These are phyloP conservation scores for Globisporangium cylindrosporum DNA, from an alignment of 352 stramenopile genomes.

Conservation along the genomic window DNA sequence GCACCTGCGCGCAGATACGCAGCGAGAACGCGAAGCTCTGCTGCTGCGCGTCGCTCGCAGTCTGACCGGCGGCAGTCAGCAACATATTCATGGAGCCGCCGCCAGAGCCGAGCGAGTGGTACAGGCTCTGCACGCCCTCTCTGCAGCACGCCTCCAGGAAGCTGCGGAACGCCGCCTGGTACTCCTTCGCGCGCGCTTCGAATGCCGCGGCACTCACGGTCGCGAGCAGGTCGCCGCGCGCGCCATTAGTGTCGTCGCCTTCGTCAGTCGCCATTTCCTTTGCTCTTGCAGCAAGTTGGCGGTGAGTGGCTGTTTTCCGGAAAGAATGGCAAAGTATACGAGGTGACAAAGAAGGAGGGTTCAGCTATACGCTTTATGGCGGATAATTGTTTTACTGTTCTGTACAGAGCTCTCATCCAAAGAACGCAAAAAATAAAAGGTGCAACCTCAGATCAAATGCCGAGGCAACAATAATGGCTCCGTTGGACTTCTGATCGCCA, in stretches of 20 bases:
- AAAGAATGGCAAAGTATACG: neutral
- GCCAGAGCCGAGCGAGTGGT: conserved; percentile 6
- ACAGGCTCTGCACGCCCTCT: conserved; percentile 11
- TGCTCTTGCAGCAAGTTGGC: neutral
- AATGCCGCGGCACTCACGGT: conserved; percentile 19
- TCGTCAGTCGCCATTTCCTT: conserved; percentile 48
- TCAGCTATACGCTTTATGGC: neutral
- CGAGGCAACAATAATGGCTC: neutral
- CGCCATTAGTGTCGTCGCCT: conserved; percentile 18
- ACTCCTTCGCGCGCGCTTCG: conserved; percentile 18
- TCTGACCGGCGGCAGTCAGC: neutral
- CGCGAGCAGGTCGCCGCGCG: conserved; percentile 14
- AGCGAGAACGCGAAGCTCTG: conserved; percentile 47
- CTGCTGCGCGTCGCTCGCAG: conserved; percentile 19
- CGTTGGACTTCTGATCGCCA: neutral
- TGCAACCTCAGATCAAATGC: neutral
- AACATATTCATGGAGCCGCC: neutral
- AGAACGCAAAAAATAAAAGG: too few relatives aligned
- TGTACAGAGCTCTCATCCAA: neutral
- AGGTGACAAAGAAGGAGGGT: neutral
- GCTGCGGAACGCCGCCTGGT: conserved; percentile 20
- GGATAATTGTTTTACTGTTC: neutral
- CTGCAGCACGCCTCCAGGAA: conserved; percentile 18
- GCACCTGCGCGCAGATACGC: conserved; percentile 65
- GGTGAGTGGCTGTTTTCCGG: neutral